A percentile compares a stretch with the other conserved stretches of the same genome.
These are phyloP conservation scores for Neofusicoccum umdonicola DNA, from an alignment of 2,329 filamentous ascomycete species.

Conservation along the genomic window DNA sequence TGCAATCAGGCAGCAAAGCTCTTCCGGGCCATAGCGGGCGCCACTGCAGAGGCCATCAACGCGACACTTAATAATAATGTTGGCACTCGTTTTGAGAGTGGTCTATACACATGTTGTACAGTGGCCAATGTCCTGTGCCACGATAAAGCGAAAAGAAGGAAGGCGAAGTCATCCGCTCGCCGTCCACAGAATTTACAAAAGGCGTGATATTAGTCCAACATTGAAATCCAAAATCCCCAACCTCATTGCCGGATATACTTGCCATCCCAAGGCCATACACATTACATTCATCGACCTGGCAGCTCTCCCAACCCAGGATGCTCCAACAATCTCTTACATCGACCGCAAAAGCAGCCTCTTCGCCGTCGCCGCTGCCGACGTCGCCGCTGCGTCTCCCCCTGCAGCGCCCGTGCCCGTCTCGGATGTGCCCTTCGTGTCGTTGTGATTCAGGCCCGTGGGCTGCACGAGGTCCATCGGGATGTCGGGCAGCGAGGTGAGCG, in stretches of 20 bases:
- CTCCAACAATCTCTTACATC: background rate
- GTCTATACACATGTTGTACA: too few relatives aligned
- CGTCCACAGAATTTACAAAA: too few relatives aligned
- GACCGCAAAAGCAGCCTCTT: background rate
- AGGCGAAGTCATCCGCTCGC: too few relatives aligned
- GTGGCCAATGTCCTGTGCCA: too few relatives aligned
- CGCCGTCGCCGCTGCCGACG: background rate
- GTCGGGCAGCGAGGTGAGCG: conserved; percentile 47
- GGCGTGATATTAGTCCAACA: too few relatives aligned
- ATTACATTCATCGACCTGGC: too few relatives aligned
- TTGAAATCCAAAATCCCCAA: too few relatives aligned
- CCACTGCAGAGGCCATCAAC: background rate
- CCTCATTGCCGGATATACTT: too few relatives aligned
- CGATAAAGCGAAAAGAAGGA: too few relatives aligned
- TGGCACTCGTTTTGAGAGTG: too few relatives aligned
- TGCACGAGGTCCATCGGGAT: conserved; percentile 63
- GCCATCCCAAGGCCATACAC: too few relatives aligned
- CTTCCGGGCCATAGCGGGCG: background rate
- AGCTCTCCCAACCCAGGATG: too few relatives aligned
- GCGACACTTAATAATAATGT: background rate
- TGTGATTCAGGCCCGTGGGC: conserved; percentile 63
- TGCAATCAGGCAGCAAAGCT: conserved; percentile 9
- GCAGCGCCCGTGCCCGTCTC: conserved; percentile 47
- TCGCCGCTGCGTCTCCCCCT: conserved; percentile 18
- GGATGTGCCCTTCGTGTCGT: conserved; percentile 52